phyloP scores from a whole-genome alignment of 805 yeast species.

The Komagataella mondaviorum region DNA sequence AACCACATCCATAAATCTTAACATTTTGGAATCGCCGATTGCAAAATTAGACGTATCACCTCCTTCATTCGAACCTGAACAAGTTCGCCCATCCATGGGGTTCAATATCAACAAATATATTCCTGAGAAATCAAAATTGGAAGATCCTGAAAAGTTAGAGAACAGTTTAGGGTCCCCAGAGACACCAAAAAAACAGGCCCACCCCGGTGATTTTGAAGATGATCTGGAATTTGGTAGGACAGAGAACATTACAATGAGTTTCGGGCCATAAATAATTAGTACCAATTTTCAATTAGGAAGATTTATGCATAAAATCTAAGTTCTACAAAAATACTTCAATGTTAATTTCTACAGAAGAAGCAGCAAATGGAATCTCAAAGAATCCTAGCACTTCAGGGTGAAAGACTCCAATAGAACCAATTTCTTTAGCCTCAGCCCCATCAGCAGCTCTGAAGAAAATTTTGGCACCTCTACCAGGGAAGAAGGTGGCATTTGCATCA shows the following conservation, averaged over 20 bases:
- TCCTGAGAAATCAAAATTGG: background rate
- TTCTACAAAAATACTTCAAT: conserved; percentile 70
- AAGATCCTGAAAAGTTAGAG: background rate
- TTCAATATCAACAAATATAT: background rate
- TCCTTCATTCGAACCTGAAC: background rate
- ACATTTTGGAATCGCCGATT: background rate
- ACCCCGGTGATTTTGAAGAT: background rate
- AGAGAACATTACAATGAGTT: background rate
- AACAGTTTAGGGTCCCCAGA: background rate
- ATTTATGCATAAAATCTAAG: background rate
- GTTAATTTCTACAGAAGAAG: conserved; percentile 81
- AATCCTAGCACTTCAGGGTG: conserved; percentile 86
- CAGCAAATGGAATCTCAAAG: conserved; percentile 90
- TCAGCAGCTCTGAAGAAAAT: conserved; percentile 58
- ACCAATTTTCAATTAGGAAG: conserved; percentile 8
- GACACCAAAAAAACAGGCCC: background rate
- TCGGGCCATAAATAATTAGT: conserved; percentile 6
- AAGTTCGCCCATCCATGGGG: background rate
- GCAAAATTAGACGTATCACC: background rate
- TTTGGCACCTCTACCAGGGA: conserved; percentile 97
- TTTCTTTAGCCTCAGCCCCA: conserved; percentile 38
- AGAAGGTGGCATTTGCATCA: conserved; percentile 53
- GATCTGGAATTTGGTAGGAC: background rate
- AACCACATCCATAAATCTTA: background rate
- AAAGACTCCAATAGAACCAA: conserved; percentile 86